Evolutionary conservation across 805 yeast species (phyloP).

Genomic region (Zygosaccharomyces kombuchaensis): DNA sequence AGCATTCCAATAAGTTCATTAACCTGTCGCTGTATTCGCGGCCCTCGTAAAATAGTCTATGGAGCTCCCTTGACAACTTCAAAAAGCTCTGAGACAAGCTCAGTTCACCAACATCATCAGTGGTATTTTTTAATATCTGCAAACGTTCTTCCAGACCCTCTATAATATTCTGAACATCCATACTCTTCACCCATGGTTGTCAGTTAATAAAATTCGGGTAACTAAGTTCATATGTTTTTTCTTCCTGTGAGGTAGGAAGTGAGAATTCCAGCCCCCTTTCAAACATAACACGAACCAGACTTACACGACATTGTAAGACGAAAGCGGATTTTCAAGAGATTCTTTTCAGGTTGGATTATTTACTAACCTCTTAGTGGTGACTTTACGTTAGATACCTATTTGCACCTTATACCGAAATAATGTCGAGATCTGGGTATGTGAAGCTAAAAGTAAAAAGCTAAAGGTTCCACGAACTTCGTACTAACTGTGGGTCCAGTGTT

Average conservation of each 20-base stretch:
- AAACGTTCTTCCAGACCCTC: conserved; percentile 3
- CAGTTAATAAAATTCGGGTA: conserved; percentile 3
- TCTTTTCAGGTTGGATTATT: not conserved
- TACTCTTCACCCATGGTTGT: not conserved
- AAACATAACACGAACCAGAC: conserved; percentile 3
- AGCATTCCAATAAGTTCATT: conserved; percentile 5
- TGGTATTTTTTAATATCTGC: not conserved
- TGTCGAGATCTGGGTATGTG: conserved; percentile 39
- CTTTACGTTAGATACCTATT: not conserved
- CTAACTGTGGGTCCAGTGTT: conserved; percentile 45
- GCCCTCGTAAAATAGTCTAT: conserved; percentile 5
- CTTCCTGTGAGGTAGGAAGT: not conserved
- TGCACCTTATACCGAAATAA: conserved; percentile 12
- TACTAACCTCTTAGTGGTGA: conserved; percentile 1
- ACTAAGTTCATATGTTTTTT: conserved; percentile 1
- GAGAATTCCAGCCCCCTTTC: conserved; percentile 3
- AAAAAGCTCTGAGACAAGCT: conserved; percentile 1
- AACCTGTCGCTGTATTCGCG: conserved; percentile 7
- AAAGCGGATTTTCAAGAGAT: not conserved
- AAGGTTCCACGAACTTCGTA: not conserved
- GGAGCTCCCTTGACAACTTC: conserved; percentile 4
- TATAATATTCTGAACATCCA: not conserved
- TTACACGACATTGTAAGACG: not conserved
- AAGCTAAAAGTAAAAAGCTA: not conserved
- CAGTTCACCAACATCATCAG: conserved; percentile 3